Percentiles rank a stretch among this genome's conserved stretches.
phyloP scores from a whole-genome alignment of 495 filamentous ascomycete genomes.

The Penicillium herquei region DNA sequence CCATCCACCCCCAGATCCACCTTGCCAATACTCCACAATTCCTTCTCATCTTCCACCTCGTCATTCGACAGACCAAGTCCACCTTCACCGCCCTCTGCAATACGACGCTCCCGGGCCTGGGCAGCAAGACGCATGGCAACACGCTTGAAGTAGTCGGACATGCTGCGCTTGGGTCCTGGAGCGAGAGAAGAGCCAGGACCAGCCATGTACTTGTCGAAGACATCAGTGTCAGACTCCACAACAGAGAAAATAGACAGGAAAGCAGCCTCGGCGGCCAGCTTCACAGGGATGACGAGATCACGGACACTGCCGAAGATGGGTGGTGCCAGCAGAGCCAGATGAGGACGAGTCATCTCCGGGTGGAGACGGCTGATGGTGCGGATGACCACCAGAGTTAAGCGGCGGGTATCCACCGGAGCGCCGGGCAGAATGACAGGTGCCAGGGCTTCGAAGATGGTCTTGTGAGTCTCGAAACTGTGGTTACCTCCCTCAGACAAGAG shows the following conservation, averaged over 20 bases:
- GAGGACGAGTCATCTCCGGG: conserved; percentile 72
- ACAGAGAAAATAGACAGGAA: conserved; percentile 94
- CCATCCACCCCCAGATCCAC: conserved; percentile 73
- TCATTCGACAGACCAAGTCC: conserved; percentile 82
- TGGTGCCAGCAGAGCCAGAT: conserved; percentile 72
- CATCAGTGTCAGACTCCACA: conserved; percentile 76
- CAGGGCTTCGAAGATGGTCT: conserved; percentile 74
- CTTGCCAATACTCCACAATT: conserved; percentile 93
- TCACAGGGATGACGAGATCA: conserved; percentile 93
- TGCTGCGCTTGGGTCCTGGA: conserved; percentile 75
- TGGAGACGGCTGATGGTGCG: conserved; percentile 78
- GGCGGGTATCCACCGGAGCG: conserved; percentile 74
- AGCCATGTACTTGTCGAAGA: conserved; percentile 89
- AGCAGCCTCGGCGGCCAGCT: conserved; percentile 90
- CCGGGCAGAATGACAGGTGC: conserved; percentile 73
- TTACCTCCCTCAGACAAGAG: conserved; percentile 61
- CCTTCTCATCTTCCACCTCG: conserved; percentile 88
- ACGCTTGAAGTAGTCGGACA: conserved; percentile 97
- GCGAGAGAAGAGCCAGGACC: conserved; percentile 59
- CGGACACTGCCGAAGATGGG: conserved; percentile 88
- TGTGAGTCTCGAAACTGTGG: conserved; percentile 61
- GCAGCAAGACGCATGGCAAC: conserved; percentile 76
- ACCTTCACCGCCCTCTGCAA: conserved; percentile 86
- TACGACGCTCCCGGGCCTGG: conserved; percentile 82
- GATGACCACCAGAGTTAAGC: conserved; percentile 83